Conservation (phyloP, 2,329 filamentous ascomycete genomes). For the Fusarium domesticum region DNA sequence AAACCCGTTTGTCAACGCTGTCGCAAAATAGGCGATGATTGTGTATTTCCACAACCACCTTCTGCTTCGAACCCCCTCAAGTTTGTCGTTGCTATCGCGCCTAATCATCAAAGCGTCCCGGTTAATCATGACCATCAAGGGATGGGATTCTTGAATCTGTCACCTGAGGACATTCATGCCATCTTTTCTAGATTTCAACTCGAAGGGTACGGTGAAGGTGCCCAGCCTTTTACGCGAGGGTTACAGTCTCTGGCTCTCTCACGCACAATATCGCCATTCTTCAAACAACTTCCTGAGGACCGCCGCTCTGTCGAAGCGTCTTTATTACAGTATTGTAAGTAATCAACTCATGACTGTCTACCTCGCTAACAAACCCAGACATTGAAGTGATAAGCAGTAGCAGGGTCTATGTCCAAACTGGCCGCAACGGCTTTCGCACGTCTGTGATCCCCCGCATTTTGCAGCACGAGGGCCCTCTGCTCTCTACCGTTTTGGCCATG, state of each 20-base stretch:
- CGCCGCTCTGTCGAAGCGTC: slow-evolving; percentile 10
- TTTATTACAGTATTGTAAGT: slow-evolving; percentile 26
- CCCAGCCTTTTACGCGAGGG: not conserved
- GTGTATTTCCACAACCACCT: slow-evolving; percentile 15
- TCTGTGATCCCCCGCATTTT: slow-evolving; percentile 24
- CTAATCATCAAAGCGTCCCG: slow-evolving; percentile 15
- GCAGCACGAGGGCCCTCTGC: slow-evolving; percentile 13
- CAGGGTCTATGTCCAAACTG: slow-evolving; percentile 24
- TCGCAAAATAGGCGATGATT: slow-evolving; percentile 12
- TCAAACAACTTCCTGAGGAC: slow-evolving; percentile 1
- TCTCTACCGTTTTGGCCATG: slow-evolving; percentile 23
- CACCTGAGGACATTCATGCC: slow-evolving; percentile 13
- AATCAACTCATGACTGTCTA: too few species aligned
- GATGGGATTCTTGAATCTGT: slow-evolving; percentile 19
- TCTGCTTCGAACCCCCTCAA: slow-evolving; percentile 21
- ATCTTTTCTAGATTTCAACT: slow-evolving; percentile 2
- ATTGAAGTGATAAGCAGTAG: slow-evolving; percentile 22
- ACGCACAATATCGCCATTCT: slow-evolving; percentile 12
- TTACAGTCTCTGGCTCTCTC: slow-evolving; percentile 1
- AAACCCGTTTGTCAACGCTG: slow-evolving; percentile 21
- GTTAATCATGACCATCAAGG: not conserved
- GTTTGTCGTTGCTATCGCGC: slow-evolving; percentile 19
- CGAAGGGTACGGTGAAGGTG: not conserved
- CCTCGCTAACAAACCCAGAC: slow-evolving; percentile 14
- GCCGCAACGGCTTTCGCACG: slow-evolving; percentile 19